phyloP scores from a whole-genome alignment of 805 yeast genomes.

The Scheffersomyces lignosus region DNA sequence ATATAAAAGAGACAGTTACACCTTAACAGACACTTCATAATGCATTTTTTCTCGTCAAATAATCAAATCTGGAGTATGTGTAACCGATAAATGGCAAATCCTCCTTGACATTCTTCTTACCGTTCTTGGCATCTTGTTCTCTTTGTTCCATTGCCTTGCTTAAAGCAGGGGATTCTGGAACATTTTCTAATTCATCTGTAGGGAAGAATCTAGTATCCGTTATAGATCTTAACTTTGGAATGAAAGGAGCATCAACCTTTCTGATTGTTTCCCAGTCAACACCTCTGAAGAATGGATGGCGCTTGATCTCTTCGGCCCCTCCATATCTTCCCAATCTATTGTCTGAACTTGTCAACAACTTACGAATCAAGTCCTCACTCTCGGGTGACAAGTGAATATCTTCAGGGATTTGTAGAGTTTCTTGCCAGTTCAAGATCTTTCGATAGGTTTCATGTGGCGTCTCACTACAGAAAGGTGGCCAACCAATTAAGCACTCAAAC shows the following conservation, averaged over 20 bases:
- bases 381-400: conserved; percentile 88
- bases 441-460: conserved; percentile 93
- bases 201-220: conserved; percentile 99
- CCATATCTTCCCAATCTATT: conserved; percentile 80
- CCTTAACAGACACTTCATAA: no score
- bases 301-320: conserved; percentile 90
- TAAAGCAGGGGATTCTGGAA: conserved; percentile 79
- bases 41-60: conserved; percentile 76
- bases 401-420: conserved; percentile 84
- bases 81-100: conserved; percentile 97
- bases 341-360: conserved; percentile 75
- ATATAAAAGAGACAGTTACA: no score
- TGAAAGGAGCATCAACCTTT: conserved; percentile 87
- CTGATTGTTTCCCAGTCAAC: conserved; percentile 92
- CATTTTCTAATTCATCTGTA: conserved; percentile 91
- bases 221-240: conserved; percentile 85
- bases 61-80: conserved; percentile 93
- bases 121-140: conserved; percentile 49
- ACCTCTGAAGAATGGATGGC: conserved; percentile 92
- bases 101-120: conserved; percentile 59
- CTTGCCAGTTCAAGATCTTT: conserved; percentile 89
- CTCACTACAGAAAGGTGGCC: conserved; percentile 97
- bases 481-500: conserved; percentile 94
- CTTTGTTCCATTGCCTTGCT: conserved; percentile 62
- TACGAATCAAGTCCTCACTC: conserved; percentile 80